Conservation (phyloP, 1,139 yeast genomes). For the Meyerozyma guilliermondii region DNA sequence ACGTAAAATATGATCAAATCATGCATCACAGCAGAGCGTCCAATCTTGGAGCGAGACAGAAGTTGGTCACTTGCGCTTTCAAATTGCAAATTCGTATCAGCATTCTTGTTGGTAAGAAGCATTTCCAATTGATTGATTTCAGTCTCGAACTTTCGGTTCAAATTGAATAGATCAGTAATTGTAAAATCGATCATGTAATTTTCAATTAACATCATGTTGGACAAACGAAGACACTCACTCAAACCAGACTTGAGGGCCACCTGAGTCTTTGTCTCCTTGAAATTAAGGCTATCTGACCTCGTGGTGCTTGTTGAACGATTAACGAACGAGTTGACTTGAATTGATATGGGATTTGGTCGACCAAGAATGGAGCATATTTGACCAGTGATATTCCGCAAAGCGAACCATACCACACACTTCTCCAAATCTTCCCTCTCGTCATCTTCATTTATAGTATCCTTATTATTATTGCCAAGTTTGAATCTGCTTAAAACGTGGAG, state of each 20-base stretch:
- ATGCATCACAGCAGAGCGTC: conserved; percentile 31
- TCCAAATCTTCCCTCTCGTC: conserved; percentile 27
- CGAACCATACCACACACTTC: conserved; percentile 46
- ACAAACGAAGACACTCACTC: conserved; percentile 44
- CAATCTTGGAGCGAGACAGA: conserved; percentile 14
- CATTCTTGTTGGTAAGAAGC: conserved; percentile 7
- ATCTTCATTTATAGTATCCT: conserved; percentile 15
- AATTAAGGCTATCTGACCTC: conserved; percentile 9
- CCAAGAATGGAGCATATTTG: conserved; percentile 50
- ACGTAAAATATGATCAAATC: conserved; percentile 45
- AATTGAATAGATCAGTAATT: conserved; percentile 31
- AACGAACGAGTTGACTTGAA: conserved; percentile 40
- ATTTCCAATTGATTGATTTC: conserved; percentile 34
- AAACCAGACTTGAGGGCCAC: conserved; percentile 39
- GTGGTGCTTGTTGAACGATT: conserved; percentile 11
- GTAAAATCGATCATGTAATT: conserved; percentile 45
- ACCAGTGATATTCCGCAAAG: conserved; percentile 42
- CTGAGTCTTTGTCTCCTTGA: conserved; percentile 23
- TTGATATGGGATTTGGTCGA: conserved; percentile 52
- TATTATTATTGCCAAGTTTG: conserved; percentile 9
- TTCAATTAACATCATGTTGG: conserved; percentile 49
- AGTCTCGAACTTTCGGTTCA: conserved; percentile 36
- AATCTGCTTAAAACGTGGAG: conserved; percentile 41
- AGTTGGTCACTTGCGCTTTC: background rate
- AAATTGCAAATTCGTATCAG: background rate